These are phyloP conservation scores for Furcasterigmium sp. DNA, from an alignment of 2,329 filamentous ascomycete genomes.

Conservation along the genomic window DNA sequence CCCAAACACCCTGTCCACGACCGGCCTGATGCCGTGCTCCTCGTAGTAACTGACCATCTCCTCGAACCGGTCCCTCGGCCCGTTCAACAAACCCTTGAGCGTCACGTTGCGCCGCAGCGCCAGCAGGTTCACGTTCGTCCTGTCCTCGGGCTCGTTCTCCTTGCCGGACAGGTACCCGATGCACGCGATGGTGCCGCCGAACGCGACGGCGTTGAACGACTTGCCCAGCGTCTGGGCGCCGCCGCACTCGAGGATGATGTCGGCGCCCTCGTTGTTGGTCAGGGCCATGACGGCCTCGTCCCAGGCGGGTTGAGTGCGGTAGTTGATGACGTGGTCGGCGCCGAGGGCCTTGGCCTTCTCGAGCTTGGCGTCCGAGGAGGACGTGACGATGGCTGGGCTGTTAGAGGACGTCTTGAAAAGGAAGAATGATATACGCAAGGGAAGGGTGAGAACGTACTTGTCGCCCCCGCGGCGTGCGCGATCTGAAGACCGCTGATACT, in stretches of 20 bases:
- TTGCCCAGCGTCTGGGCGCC: constrained; percentile 45
- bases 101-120: constrained; percentile 41
- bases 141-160: constrained; percentile 46
- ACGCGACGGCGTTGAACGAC: constrained; percentile 46
- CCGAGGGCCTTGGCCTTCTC: constrained; percentile 39
- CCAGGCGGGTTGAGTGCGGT: constrained; percentile 47
- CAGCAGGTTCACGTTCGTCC: constrained; percentile 55
- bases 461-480: constrained; percentile 45
- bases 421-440: no score
- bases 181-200: constrained; percentile 48
- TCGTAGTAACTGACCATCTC: constrained; percentile 47
- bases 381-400: constrained; percentile 45
- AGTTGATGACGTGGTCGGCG: constrained; percentile 50
- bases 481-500: constrained; percentile 46
- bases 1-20: constrained; percentile 40
- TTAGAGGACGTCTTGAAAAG: constrained; percentile 21
- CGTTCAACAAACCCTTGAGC: constrained; percentile 54
- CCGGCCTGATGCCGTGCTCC: constrained; percentile 36
- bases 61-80: constrained; percentile 47
- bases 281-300: constrained; percentile 39
- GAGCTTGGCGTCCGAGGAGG: constrained; percentile 48
- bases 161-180: constrained; percentile 48
- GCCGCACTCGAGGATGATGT: constrained; percentile 51
- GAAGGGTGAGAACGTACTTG: no score
- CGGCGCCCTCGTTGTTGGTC: constrained; percentile 40